phyloP scores from a whole-genome alignment of 2,329 filamentous ascomycete species.

The Byssoonygena ceratinophila region DNA sequence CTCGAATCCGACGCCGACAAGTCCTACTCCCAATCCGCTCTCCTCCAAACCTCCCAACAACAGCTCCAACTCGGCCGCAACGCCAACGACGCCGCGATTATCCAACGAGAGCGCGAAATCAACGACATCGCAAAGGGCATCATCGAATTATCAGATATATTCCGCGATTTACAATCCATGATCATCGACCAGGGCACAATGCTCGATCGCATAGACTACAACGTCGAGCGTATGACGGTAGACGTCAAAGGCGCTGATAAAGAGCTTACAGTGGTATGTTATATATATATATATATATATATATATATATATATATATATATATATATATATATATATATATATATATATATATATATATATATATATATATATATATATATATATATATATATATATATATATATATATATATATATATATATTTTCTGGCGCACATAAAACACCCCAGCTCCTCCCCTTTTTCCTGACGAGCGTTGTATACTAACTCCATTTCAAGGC shows the following conservation, averaged over 20 bases:
- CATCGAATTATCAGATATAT: constrained; percentile 92
- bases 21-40: constrained; percentile 77
- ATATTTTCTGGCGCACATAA: too few species aligned
- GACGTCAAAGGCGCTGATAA: constrained; percentile 90
- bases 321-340: too few species aligned
- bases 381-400: too few species aligned
- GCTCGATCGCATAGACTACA: constrained; percentile 93
- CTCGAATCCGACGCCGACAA: constrained; percentile 90
- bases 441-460: background rate
- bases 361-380: too few species aligned
- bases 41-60: constrained; percentile 61
- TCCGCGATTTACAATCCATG: constrained; percentile 92
- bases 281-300: too few species aligned
- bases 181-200: constrained; percentile 86
- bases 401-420: too few species aligned
- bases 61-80: constrained; percentile 42
- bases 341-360: too few species aligned
- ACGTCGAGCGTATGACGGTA: constrained; percentile 87
- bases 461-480: too few species aligned
- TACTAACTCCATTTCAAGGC: constrained; percentile 38
- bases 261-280: constrained; percentile 64
- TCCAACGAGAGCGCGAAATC: constrained; percentile 89
- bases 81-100: constrained; percentile 72
- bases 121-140: constrained; percentile 97
- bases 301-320: too few species aligned